Percentiles rank a stretch among this genome's conserved stretches.
Evolutionary conservation across 2,329 filamentous ascomycete genomes (phyloP).

Genomic region (Talaromyces sp.): DNA sequence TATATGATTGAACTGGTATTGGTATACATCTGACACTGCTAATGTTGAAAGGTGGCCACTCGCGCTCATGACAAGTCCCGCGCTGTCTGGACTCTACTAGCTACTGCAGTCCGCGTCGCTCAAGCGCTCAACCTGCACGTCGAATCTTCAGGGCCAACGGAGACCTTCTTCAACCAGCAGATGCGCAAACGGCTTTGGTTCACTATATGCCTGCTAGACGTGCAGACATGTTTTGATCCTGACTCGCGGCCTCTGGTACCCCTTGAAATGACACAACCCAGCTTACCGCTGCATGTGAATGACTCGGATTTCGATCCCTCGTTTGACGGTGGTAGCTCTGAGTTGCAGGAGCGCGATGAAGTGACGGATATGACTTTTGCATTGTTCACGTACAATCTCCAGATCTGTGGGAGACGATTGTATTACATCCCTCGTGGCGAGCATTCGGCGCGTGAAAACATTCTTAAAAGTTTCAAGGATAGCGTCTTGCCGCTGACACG

Average conservation of each 20-base stretch:
- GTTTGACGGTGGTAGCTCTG: conserved; percentile 15
- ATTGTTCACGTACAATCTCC: conserved; percentile 29
- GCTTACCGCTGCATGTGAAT: conserved; percentile 26
- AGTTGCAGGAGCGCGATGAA: conserved; percentile 24
- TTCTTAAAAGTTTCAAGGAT: conserved; percentile 22
- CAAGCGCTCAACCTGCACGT: conserved; percentile 27
- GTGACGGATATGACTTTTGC: conserved; percentile 33
- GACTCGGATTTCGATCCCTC: conserved; percentile 29
- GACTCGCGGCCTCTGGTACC: conserved; percentile 22
- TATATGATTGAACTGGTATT: background rate
- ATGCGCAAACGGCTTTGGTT: conserved; percentile 22
- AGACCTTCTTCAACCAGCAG: conserved; percentile 24
- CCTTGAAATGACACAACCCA: conserved; percentile 17
- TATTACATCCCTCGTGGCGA: conserved; percentile 20
- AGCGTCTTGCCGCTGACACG: conserved; percentile 24
- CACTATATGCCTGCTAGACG: conserved; percentile 19
- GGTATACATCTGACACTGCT: background rate
- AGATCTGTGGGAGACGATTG: conserved; percentile 25
- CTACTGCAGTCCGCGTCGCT: conserved; percentile 32
- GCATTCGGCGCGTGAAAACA: background rate
- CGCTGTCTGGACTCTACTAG: conserved; percentile 33
- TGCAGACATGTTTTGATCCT: conserved; percentile 17
- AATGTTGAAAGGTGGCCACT: conserved; percentile 21
- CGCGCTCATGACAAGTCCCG: conserved; percentile 28
- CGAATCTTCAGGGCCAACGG: conserved; percentile 21